Evolutionary conservation across 2,329 filamentous ascomycete genomes (phyloP), one percentile per base, ranked within the genome.

Genomic region (Microsporum ferrugineum): DNA sequence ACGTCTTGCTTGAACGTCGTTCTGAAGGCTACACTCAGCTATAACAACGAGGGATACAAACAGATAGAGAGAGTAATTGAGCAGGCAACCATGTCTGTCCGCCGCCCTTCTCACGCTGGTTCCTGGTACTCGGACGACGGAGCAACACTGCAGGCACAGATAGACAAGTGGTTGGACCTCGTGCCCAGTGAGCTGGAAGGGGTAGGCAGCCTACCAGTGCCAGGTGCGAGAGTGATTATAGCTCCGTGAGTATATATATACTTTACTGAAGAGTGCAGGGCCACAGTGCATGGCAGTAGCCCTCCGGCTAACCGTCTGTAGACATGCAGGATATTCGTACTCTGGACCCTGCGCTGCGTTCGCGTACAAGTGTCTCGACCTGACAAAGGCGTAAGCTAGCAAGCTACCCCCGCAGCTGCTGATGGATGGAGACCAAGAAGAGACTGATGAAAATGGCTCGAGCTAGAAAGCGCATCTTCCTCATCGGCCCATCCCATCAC

Each of bases 401-500:
- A 12, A n/a, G n/a, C 45, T 23, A 51, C 8, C 45, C 5, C 17
- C 23, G 23, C 12, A 34, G n/a, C n/a, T 3, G 10, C 27, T 17
- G 10, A 36, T 29, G 5, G 49, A 53, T 3, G 2, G 7, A 47
- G 43, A 47, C 5, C n/a, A 17, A 47, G 10, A 53, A 17, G 3
- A 33, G 49, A 53, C 27, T 33, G 39, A 5, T 27, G 43, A n/a
- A 34, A 5, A 33, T 38, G n/a, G 3, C 14, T 43, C 34, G 60
- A 41, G 14, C 49, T 66, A 87, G 84, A 29, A 95, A 95, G 75
- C 87, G 91, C 2, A 83, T 99, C 65, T 97, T 99, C 71, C 79
- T 99, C 47, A 83, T 99, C 14, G 94, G 94, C 0, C 94, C 94
- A 1, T 96, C 92, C 0, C 94, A 99, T 70, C 90, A 92, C 57